A percentile compares a stretch with the other conserved stretches of the same genome.
Evolutionary conservation across 495 filamentous ascomycete genomes (phyloP).

Genomic region (Penicillium coprophilum): DNA sequence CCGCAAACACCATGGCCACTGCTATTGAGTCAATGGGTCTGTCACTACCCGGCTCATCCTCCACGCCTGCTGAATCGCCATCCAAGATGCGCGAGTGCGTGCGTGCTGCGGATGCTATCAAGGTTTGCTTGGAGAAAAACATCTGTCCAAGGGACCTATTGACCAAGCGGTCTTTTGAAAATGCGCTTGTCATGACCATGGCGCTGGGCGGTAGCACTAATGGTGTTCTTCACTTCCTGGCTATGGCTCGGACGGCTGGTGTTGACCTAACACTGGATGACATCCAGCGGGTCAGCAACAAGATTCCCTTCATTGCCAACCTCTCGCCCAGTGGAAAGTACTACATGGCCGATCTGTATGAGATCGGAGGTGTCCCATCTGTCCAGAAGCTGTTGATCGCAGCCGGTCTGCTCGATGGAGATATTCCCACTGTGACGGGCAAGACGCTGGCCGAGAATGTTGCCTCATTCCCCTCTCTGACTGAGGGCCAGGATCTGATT

Average conservation of each 20-base stretch:
- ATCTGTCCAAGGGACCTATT: slow-evolving; percentile 83
- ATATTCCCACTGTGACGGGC: slow-evolving; percentile 88
- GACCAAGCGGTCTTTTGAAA: slow-evolving; percentile 84
- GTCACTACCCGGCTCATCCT: slow-evolving; percentile 83
- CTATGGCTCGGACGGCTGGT: slow-evolving; percentile 89
- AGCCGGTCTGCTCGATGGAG: slow-evolving; percentile 76
- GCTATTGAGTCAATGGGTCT: slow-evolving; percentile 96
- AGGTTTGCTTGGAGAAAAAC: slow-evolving; percentile 79
- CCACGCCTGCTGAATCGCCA: slow-evolving; percentile 81
- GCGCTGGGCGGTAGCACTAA: slow-evolving; percentile 89
- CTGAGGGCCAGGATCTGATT: slow-evolving; percentile 82
- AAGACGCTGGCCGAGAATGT: slow-evolving; percentile 89
- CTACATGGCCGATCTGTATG: slow-evolving; percentile 94
- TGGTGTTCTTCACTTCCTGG: slow-evolving; percentile 89
- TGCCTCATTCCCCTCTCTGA: slow-evolving; percentile 72
- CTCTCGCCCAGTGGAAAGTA: slow-evolving; percentile 84
- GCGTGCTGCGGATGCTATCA: slow-evolving; percentile 83
- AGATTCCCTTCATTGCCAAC: slow-evolving; percentile 92
- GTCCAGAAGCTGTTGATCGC: slow-evolving; percentile 92
- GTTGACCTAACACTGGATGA: slow-evolving; percentile 84
- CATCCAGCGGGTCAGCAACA: slow-evolving; percentile 81
- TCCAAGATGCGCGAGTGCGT: slow-evolving; percentile 91
- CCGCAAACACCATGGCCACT: slow-evolving; percentile 96
- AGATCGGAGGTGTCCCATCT: slow-evolving; percentile 85
- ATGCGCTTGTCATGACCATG: slow-evolving; percentile 92